phyloP scores from a whole-genome alignment of 495 filamentous ascomycete genomes.

The Haplographium delicatum region DNA sequence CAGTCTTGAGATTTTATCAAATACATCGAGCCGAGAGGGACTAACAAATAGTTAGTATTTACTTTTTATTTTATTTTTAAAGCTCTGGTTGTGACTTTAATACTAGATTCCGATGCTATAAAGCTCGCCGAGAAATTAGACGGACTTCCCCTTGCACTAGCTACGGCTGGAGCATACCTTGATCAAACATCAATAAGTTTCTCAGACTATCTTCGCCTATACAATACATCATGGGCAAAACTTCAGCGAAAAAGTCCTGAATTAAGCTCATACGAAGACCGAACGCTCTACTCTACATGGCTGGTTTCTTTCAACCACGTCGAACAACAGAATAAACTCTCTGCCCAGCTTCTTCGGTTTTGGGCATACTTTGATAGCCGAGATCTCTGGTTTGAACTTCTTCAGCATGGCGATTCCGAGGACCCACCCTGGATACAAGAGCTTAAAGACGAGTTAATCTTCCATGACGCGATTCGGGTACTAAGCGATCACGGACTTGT shows the following conservation, averaged over 20 bases:
- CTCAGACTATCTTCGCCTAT: background rate
- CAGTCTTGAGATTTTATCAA: slow-evolving; percentile 30
- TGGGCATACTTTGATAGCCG: too few relatives aligned
- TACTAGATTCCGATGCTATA: slow-evolving; percentile 1
- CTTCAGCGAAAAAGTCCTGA: slow-evolving; percentile 23
- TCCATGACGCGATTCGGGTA: slow-evolving; percentile 9
- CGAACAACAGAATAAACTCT: slow-evolving; percentile 25
- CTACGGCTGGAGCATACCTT: background rate
- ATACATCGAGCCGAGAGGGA: slow-evolving; percentile 25
- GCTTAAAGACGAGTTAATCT: slow-evolving; percentile 11
- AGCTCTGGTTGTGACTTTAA: background rate
- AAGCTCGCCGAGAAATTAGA: background rate
- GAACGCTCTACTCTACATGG: too few relatives aligned
- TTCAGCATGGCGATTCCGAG: slow-evolving; percentile 14
- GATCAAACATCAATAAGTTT: background rate
- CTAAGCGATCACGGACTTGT: slow-evolving; percentile 27
- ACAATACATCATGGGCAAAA: slow-evolving; percentile 22
- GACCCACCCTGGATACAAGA: slow-evolving; percentile 8
- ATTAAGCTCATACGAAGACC: too few relatives aligned
- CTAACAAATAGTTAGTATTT: slow-evolving; percentile 14
- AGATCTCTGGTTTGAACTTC: too few relatives aligned
- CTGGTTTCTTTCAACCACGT: slow-evolving; percentile 37
- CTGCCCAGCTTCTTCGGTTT: slow-evolving; percentile 36
- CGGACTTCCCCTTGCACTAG: background rate
- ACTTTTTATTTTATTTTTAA: background rate